Percentiles rank a stretch among this genome's conserved stretches.
These are phyloP conservation scores for Microbotryomycetes sp. DNA, from an alignment of 1,284 basidiomycete species.

Conservation along the genomic window DNA sequence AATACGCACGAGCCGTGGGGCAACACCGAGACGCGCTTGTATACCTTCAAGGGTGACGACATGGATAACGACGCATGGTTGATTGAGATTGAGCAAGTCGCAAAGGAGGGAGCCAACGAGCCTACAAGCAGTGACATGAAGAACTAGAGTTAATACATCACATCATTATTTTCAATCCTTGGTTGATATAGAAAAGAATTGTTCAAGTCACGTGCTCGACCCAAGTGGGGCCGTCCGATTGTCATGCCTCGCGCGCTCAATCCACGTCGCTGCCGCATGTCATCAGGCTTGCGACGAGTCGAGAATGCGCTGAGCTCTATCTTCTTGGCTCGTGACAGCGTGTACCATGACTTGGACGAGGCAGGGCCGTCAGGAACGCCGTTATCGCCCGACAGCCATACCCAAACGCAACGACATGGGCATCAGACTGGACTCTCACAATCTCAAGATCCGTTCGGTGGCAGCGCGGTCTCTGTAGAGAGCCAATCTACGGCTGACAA, in stretches of 20 bases:
- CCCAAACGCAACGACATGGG: neutral
- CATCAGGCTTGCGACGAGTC: neutral
- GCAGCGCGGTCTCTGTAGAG: neutral
- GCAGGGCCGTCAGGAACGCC: neutral
- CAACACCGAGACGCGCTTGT: slow-evolving; percentile 41
- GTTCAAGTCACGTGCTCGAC: neutral
- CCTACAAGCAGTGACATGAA: slow-evolving; percentile 21
- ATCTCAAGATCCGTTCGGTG: neutral
- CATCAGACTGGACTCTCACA: neutral
- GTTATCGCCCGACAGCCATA: neutral
- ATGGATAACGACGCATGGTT: slow-evolving; percentile 38
- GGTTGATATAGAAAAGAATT: no score
- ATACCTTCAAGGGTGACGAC: slow-evolving; percentile 35
- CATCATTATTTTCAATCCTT: no score
- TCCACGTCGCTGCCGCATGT: no score
- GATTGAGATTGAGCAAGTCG: slow-evolving; percentile 24
- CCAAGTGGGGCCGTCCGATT: no score
- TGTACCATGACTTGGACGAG: slow-evolving; percentile 19
- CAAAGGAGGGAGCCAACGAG: slow-evolving; percentile 18
- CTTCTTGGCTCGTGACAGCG: slow-evolving; percentile 7
- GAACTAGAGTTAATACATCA: neutral
- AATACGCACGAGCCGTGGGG: slow-evolving; percentile 38
- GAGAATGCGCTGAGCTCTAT: slow-evolving; percentile 5
- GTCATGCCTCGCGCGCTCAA: no score
- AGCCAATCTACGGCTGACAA: neutral